Base-by-base conservation (phyloP, 345 rosid species). In the Populus nigra region DNA sequence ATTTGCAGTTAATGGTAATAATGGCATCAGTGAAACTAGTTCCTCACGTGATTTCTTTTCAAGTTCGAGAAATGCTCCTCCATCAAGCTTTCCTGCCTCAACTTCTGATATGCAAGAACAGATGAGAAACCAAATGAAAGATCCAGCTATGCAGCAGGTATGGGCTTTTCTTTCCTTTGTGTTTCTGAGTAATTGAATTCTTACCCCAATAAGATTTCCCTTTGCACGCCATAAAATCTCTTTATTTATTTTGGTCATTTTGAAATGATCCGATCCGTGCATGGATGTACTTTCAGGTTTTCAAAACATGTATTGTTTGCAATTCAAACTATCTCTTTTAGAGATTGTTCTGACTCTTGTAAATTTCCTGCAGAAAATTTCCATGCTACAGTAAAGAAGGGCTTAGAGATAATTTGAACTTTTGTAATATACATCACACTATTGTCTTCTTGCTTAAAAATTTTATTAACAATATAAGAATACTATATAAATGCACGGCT, bases 81-180 rank as follows among this genome's bases (percentile, higher is more conserved):
- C 78, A 59, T 77, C 94, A 72, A 88, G 81, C 87, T 80, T 87
- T 55, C 88, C 92, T 78, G 77, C 85, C n/a, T 81, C 91, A 53
- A 83, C 93, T 68, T 87, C 84, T 76, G 97, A 91, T 81, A 71
- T 96, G 83, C 98, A 92, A 69, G 98, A 91, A 76, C 98, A 94
- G 83, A 89, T 96, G 87, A 89, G 93, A 86, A 92, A 89, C 85
- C 97, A 92, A 82, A 89, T 96, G 95, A 92, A 91, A 82, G 97
- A 92, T 83, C 99, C 99, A 65, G 97, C 97, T 23, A 89, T 89
- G 94, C 88, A 89, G 55, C 94, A 93, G 94, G 99, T 94, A 79
- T 55, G 55, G 49, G 43, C 47, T 71, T 67, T 59, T n/a, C 17
- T 55, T 65, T 7, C 11, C 70, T 7, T 39, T 15, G 23, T 65